Conservation (phyloP, 2,329 filamentous ascomycete species). For the Graphilbum fragrans region DNA sequence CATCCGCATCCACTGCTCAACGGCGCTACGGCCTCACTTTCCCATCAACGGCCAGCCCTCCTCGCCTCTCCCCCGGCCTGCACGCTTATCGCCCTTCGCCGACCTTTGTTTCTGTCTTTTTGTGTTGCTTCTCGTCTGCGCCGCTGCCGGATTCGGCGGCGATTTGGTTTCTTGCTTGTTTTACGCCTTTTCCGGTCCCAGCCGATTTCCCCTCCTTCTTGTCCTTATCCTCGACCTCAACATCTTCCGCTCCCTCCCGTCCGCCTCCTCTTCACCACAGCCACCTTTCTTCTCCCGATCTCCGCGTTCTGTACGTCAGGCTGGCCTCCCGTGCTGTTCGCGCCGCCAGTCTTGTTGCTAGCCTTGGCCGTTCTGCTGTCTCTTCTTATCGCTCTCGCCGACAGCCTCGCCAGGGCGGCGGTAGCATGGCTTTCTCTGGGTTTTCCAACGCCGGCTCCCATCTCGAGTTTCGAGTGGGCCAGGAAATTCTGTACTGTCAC, state of each 20-base stretch:
- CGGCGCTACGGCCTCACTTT: too few species aligned
- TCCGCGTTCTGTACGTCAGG: neutral
- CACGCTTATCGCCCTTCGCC: too few species aligned
- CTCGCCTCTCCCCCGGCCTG: too few species aligned
- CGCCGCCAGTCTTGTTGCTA: constrained; percentile 41
- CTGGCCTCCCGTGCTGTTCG: constrained; percentile 42
- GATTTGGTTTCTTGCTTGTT: neutral
- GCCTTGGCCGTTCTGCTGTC: constrained; percentile 46
- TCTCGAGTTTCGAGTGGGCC: constrained; percentile 36
- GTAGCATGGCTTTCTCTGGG: neutral
- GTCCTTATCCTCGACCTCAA: neutral
- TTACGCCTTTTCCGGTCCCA: too few species aligned
- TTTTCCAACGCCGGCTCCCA: constrained; percentile 1
- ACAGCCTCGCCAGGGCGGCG: neutral
- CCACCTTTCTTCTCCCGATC: neutral
- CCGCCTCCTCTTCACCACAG: too few species aligned
- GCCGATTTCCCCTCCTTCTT: neutral
- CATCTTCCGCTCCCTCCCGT: too few species aligned
- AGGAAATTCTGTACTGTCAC: constrained; percentile 80
- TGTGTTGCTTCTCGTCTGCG: neutral
- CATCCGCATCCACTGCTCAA: too few species aligned
- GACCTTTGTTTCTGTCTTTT: neutral
- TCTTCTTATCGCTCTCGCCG: constrained; percentile 30
- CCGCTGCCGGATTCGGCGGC: too few species aligned
- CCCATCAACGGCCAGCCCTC: too few species aligned